A percentile compares a stretch with the other conserved stretches of the same genome.
Conservation (phyloP, 192 early-diverging fungal species). For the Backusella morwellensis region DNA sequence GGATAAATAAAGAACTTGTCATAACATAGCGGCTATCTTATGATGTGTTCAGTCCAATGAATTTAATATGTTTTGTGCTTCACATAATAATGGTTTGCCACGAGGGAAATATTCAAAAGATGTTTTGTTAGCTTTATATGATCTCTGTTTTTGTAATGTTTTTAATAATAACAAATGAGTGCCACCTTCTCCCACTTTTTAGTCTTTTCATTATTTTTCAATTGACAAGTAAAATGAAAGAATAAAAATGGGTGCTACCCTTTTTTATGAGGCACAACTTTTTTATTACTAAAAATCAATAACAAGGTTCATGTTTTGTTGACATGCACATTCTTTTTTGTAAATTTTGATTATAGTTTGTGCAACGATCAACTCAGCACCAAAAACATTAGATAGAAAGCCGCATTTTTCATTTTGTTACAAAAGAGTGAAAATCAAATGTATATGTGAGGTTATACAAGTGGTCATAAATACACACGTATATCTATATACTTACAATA, state of each 20-base stretch:
- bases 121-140: not conserved
- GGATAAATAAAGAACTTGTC: conserved; percentile 1
- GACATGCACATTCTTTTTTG: not conserved
- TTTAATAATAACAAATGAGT: not conserved
- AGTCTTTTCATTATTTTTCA: not conserved
- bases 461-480: not conserved
- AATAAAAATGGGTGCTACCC: not conserved
- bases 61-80: not conserved
- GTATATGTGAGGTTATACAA: not conserved
- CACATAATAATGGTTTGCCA: not conserved
- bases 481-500: not conserved
- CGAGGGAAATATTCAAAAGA: not conserved
- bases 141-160: not conserved
- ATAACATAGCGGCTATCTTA: not conserved
- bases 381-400: not conserved
- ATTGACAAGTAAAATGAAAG: not conserved
- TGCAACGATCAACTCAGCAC: not conserved
- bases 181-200: not conserved
- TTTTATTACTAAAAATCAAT: conserved; percentile 8
- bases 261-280: not conserved
- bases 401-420: not conserved
- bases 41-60: not conserved
- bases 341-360: not conserved
- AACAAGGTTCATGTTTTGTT: conserved; percentile 2
- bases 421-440: not conserved